Base-by-base conservation (phyloP, 1,139 yeast species). In the Magnusiomyces fungicola region DNA sequence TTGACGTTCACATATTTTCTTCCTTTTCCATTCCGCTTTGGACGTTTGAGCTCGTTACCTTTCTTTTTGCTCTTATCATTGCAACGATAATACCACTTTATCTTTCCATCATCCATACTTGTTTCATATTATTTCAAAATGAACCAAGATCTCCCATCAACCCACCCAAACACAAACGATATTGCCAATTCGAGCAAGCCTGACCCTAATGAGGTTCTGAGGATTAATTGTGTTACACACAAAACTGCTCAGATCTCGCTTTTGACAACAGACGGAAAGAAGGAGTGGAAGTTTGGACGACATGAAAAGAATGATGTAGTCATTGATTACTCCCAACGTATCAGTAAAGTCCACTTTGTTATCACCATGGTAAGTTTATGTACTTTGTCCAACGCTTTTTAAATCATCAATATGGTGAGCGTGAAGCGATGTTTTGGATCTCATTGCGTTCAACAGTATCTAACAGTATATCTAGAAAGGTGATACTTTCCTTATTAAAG, bases 281-380 rank as follows among this genome's bases (percentile, higher is more conserved):
- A 88, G 76, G 43, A 89, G 95, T 90, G 97, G 97, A 63, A 71
- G 1, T 81, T 88, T 65, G 97, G 97, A 0, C 73, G 97, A 53
- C 79, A 83, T 53, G 63, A 63, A 0, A 64, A 67, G 18, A 83
- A 86, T 51, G 84, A 83, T 53, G 88, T 87, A 61, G 68, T 74
- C 49, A 72, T 82, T 45, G 79, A 78, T 2, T 73, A 78, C 39
- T 78, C 88, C 30, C 77, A 85, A 10, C 71, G 97, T 50, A 72
- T 89, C 41, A 34, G 45, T 27, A 47, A 47, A 42, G 41, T 45
- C 14, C 53, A 50, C 29, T 50, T 50, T 38, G 36, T 43, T 19
- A 47, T 50, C n/a, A n/a, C 40, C 5, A 25, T 22, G 32, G 46
- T 43, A 43, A 33, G 33, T 22, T 16, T 16, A 5, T 34, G 7